Conservation (phyloP, 2,329 filamentous ascomycete species). For the Sporothrix protearum region DNA sequence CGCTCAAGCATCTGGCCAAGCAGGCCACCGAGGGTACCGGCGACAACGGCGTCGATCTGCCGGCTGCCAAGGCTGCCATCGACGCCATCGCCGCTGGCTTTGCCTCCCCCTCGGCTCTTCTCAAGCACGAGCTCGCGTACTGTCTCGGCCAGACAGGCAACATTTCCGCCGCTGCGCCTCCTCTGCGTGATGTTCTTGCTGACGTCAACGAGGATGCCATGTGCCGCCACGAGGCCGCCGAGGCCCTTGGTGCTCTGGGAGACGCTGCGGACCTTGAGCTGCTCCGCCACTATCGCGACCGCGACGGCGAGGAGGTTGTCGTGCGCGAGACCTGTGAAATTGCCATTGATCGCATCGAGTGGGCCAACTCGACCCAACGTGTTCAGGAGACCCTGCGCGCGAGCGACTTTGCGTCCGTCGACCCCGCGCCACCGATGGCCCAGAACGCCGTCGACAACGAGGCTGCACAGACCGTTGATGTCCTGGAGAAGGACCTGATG, state of each 20-base stretch:
- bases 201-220: conserved; percentile 84
- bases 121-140: conserved; percentile 97
- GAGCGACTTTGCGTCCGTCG: conserved; percentile 92
- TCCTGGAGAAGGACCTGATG: conserved; percentile 73
- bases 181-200: conserved; percentile 69
- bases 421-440: conserved; percentile 86
- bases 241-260: conserved; percentile 86
- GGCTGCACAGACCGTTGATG: conserved; percentile 42
- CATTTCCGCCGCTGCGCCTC: conserved; percentile 62
- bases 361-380: conserved; percentile 74
- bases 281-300: conserved; percentile 69
- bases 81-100: conserved; percentile 87
- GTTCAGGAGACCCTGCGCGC: conserved; percentile 65
- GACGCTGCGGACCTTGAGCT: conserved; percentile 70
- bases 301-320: conserved; percentile 69
- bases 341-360: conserved; percentile 87
- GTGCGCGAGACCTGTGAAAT: conserved; percentile 97
- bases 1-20: conserved; percentile 86
- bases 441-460: conserved; percentile 44
- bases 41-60: conserved; percentile 25
- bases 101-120: conserved; percentile 74
- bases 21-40: conserved; percentile 45
- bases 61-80: conserved; percentile 55
- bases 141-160: conserved; percentile 91
- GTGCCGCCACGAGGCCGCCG: conserved; percentile 94